These are phyloP conservation scores for Sphaerulina musiva DNA, from an alignment of 2,329 filamentous ascomycete genomes.

Conservation along the genomic window DNA sequence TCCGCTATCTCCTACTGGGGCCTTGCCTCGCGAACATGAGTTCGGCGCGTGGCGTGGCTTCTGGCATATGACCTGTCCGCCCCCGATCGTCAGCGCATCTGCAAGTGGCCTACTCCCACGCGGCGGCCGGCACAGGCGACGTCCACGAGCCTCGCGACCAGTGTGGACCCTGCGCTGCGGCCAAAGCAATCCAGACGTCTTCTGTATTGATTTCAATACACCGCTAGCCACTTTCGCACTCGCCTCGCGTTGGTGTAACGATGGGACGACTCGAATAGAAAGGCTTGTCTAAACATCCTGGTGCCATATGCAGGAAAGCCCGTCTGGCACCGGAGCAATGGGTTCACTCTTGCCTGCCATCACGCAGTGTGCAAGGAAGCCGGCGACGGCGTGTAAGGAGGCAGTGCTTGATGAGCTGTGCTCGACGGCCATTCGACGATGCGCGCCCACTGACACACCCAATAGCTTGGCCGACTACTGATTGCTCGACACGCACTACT, in stretches of 20 bases:
- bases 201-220: slow-evolving; percentile 1
- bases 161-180: neutral
- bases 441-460: neutral
- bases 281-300: slow-evolving; percentile 7
- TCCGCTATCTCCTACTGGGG: neutral
- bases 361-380: neutral
- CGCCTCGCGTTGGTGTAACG: slow-evolving; percentile 2
- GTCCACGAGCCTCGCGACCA: neutral
- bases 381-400: neutral
- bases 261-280: slow-evolving; percentile 5
- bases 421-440: neutral
- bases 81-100: no score
- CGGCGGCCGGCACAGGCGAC: neutral
- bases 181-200: neutral
- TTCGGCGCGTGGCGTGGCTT: neutral
- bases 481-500: slow-evolving; percentile 1
- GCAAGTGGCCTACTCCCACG: no score
- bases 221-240: slow-evolving; percentile 7
- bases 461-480: slow-evolving; percentile 6
- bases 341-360: neutral
- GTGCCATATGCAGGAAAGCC: slow-evolving; percentile 9
- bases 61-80: neutral
- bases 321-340: slow-evolving; percentile 2
- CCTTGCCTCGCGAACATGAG: neutral
- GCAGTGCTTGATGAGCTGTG: neutral